phyloP scores from a whole-genome alignment of 768 basidiomycete genomes.

The Podaxis mareebaensis region DNA sequence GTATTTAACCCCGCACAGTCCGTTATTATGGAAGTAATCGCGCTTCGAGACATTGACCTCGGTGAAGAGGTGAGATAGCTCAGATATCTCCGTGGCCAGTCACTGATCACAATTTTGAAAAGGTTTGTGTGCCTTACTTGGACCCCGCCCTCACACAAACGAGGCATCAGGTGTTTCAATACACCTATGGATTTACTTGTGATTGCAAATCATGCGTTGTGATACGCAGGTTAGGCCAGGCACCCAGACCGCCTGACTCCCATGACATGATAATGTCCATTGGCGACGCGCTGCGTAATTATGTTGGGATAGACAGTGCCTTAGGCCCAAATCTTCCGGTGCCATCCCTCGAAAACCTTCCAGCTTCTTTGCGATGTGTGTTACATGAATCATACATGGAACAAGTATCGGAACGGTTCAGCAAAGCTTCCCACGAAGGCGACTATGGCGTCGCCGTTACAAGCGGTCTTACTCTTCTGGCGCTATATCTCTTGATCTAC shows the following conservation, averaged over 20 bases:
- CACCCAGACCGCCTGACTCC: constrained; percentile 41
- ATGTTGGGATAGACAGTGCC: constrained; percentile 33
- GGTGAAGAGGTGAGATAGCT: constrained; percentile 62
- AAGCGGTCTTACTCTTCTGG: constrained; percentile 58
- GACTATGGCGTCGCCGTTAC: constrained; percentile 51
- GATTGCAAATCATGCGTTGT: constrained; percentile 57
- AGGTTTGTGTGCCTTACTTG: constrained; percentile 78
- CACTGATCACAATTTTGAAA: constrained; percentile 1
- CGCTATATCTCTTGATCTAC: constrained; percentile 70
- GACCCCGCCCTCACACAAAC: constrained; percentile 73
- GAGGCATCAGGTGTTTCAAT: constrained; percentile 55
- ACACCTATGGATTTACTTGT: constrained; percentile 72
- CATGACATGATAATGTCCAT: constrained; percentile 29
- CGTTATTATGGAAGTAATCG: constrained; percentile 64
- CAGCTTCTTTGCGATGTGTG: constrained; percentile 38
- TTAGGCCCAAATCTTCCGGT: constrained; percentile 28
- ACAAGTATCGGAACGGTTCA: constrained; percentile 61
- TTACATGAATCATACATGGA: constrained; percentile 63
- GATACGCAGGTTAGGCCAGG: constrained; percentile 35
- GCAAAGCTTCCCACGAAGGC: constrained; percentile 69
- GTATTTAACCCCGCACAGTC: constrained; percentile 35
- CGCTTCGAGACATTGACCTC: constrained; percentile 52
- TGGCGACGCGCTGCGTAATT: constrained; percentile 35
- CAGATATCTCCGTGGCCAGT: constrained; percentile 10
- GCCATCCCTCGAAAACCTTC: constrained; percentile 36